These are phyloP conservation scores for Saturnispora ahearnii DNA, from an alignment of 805 yeast species.

Conservation along the genomic window DNA sequence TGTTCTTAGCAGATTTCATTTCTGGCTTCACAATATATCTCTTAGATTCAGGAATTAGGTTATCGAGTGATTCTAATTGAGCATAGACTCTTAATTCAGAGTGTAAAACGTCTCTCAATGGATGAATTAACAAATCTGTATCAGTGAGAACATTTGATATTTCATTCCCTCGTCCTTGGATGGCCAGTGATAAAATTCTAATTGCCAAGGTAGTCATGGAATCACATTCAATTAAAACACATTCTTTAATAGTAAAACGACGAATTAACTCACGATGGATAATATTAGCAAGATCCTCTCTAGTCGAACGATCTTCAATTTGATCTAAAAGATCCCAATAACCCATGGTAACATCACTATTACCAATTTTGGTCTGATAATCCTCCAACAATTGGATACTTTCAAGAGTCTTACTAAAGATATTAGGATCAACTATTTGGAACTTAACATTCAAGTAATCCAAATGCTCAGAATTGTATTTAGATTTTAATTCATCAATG, in stretches of 20 bases:
- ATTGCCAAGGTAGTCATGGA: conserved; percentile 80
- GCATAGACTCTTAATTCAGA: conserved; percentile 58
- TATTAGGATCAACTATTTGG: conserved; percentile 34
- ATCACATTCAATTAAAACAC: conserved; percentile 60
- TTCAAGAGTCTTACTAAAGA: conserved; percentile 30
- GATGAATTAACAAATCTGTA: conserved; percentile 42
- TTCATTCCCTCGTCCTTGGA: conserved; percentile 76
- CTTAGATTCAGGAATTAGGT: conserved; percentile 20
- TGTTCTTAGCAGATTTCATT: conserved; percentile 49
- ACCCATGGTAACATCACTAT: conserved; percentile 13
- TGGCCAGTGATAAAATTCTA: conserved; percentile 66
- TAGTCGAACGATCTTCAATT: conserved; percentile 48
- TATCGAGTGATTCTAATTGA: conserved; percentile 32
- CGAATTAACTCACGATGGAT: conserved; percentile 40
- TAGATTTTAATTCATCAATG: conserved; percentile 7
- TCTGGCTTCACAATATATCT: conserved; percentile 9
- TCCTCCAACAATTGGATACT: conserved; percentile 29
- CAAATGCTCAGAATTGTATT: conserved; percentile 14
- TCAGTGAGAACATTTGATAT: conserved; percentile 47
- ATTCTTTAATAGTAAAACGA: conserved; percentile 35
- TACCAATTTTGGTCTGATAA: conserved; percentile 15
- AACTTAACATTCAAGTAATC: conserved; percentile 29
- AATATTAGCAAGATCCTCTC: conserved; percentile 49
- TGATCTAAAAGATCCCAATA: conserved; percentile 29
- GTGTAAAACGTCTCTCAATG: conserved; percentile 65